phyloP scores from a whole-genome alignment of 345 rosid species.

The Hevea brasiliensis region DNA sequence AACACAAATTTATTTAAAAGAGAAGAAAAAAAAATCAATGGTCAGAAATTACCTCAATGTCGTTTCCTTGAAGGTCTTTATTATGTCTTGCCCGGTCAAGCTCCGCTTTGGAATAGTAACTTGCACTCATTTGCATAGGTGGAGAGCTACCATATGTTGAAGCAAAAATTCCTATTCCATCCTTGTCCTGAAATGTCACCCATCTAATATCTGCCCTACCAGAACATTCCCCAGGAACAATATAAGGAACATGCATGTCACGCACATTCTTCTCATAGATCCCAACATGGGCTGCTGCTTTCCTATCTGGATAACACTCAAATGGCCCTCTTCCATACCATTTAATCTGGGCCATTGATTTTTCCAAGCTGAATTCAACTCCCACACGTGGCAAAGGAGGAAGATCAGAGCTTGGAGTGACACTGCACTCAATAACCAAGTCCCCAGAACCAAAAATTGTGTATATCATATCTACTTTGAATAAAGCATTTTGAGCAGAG shows the following conservation, averaged over 20 bases:
- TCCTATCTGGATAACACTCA: slow-evolving; percentile 96
- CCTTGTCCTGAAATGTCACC: slow-evolving; percentile 70
- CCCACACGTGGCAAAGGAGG: slow-evolving; percentile 95
- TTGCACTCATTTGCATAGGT: slow-evolving; percentile 93
- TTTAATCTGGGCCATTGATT: slow-evolving; percentile 58
- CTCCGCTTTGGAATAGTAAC: slow-evolving; percentile 66
- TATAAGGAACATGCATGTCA: slow-evolving; percentile 92
- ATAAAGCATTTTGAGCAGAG: slow-evolving; percentile 39
- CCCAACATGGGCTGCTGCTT: slow-evolving; percentile 85
- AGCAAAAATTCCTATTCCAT: slow-evolving; percentile 79
- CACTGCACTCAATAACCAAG: slow-evolving; percentile 60
- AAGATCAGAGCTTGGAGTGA: slow-evolving; percentile 63
- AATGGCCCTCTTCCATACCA: slow-evolving; percentile 98
- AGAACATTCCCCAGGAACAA: slow-evolving; percentile 84
- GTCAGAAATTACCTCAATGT: slow-evolving; percentile 59
- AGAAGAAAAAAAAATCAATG: neutral
- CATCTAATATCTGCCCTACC: slow-evolving; percentile 97
- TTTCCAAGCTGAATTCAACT: slow-evolving; percentile 69
- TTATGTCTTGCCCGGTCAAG: slow-evolving; percentile 72
- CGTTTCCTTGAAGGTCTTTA: slow-evolving; percentile 70
- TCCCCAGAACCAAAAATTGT: slow-evolving; percentile 71
- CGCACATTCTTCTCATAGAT: slow-evolving; percentile 60
- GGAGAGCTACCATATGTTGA: slow-evolving; percentile 70
- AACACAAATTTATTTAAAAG: neutral
- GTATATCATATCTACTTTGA: slow-evolving; percentile 57